Evolutionary conservation across 495 filamentous ascomycete genomes (phyloP).

Genomic region (Bathelium albidoporum): DNA sequence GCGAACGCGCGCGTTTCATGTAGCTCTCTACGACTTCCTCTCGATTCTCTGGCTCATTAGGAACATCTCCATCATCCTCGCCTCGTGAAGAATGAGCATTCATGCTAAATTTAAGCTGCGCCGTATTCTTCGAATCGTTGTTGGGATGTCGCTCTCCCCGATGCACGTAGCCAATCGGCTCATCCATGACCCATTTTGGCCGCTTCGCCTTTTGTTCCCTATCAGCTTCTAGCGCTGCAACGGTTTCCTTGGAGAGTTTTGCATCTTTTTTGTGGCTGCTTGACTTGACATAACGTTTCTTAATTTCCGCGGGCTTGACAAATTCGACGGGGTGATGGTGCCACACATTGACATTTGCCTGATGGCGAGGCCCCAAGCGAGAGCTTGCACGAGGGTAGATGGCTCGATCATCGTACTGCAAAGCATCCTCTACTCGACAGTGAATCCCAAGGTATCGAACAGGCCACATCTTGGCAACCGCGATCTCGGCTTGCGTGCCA

Average conservation of each 20-base stretch:
- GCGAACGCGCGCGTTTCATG: constrained; percentile 52
- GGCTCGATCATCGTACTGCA: constrained; percentile 88
- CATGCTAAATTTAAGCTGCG: constrained; percentile 53
- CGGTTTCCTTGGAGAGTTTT: constrained; percentile 66
- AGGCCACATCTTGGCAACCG: constrained; percentile 88
- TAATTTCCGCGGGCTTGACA: constrained; percentile 77
- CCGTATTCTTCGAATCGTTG: constrained; percentile 44
- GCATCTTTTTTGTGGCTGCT: constrained; percentile 53
- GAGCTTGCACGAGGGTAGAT: constrained; percentile 96
- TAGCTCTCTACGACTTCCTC: constrained; percentile 60
- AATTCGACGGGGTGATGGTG: constrained; percentile 75
- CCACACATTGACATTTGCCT: constrained; percentile 79
- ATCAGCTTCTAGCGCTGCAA: constrained; percentile 70
- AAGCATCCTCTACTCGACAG: constrained; percentile 87
- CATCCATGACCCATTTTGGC: constrained; percentile 88
- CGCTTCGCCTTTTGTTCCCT: constrained; percentile 65
- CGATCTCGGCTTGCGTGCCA: constrained; percentile 80
- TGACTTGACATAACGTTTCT: constrained; percentile 59
- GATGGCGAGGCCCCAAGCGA: constrained; percentile 80
- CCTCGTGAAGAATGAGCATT: constrained; percentile 42
- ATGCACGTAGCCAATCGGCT: constrained; percentile 71
- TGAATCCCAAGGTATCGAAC: constrained; percentile 94
- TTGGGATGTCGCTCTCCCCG: constrained; percentile 67
- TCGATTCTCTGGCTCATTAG: constrained; percentile 34
- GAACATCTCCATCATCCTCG: constrained; percentile 37